phyloP scores from a whole-genome alignment of 495 filamentous ascomycete species.

The Trichoderma asperelloides region DNA sequence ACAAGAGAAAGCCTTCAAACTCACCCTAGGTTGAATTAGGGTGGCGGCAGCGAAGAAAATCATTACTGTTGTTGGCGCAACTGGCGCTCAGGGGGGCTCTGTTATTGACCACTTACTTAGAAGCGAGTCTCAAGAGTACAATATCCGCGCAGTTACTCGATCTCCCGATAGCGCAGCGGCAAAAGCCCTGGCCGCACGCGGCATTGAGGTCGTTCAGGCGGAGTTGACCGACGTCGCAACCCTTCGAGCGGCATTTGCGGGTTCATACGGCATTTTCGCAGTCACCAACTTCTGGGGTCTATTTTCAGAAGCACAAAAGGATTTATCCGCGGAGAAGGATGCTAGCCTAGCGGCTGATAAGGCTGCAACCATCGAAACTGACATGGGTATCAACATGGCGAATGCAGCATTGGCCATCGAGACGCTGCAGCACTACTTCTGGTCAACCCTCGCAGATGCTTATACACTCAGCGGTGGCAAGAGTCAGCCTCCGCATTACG shows the following conservation, averaged over 20 bases:
- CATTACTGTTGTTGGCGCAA: constrained; percentile 32
- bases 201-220: constrained; percentile 34
- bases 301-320: constrained; percentile 21
- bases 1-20: background rate
- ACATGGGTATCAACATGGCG: constrained; percentile 12
- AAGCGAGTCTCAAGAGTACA: background rate
- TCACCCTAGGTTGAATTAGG: background rate
- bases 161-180: constrained; percentile 30
- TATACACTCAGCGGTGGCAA: constrained; percentile 27
- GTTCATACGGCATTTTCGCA: constrained; percentile 39
- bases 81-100: constrained; percentile 36
- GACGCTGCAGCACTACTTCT: constrained; percentile 35
- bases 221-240: constrained; percentile 31
- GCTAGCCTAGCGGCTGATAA: constrained; percentile 44
- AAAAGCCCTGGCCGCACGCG: constrained; percentile 25
- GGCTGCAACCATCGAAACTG: constrained; percentile 42
- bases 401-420: constrained; percentile 10
- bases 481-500: constrained; percentile 27
- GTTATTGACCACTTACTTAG: constrained; percentile 30
- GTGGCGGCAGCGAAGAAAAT: constrained; percentile 19
- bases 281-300: constrained; percentile 45
- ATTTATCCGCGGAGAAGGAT: constrained; percentile 20
- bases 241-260: constrained; percentile 32
- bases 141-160: constrained; percentile 40
- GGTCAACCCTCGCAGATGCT: constrained; percentile 29